These are phyloP conservation scores for Myxozyma geophila DNA, from an alignment of 805 yeast genomes.

Conservation along the genomic window DNA sequence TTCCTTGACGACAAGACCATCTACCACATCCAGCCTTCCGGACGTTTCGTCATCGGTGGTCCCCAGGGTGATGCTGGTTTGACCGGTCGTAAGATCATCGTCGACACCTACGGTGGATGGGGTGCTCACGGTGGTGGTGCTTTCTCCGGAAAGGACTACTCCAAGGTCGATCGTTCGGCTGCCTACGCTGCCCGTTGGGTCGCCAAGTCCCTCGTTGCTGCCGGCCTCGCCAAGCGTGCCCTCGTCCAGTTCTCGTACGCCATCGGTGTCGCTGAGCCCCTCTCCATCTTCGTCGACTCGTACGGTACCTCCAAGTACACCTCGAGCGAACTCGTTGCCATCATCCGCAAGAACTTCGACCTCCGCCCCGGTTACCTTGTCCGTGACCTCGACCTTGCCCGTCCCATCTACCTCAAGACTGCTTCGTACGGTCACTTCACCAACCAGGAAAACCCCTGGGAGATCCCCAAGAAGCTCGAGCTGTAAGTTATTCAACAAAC, in stretches of 20 bases:
- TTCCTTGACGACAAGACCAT: conserved; percentile 92
- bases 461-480: conserved; percentile 71
- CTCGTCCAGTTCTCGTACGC: conserved; percentile 99
- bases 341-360: conserved; percentile 93
- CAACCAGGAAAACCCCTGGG: conserved; percentile 98
- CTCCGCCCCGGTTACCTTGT: conserved; percentile 99
- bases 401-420: conserved; percentile 98
- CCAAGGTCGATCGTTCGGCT: conserved; percentile 99
- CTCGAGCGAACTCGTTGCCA: conserved; percentile 86
- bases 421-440: conserved; percentile 99
- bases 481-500: conserved; percentile 40
- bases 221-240: conserved; percentile 95
- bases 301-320: conserved; percentile 95
- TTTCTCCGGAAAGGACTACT: conserved; percentile 99
- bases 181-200: conserved; percentile 99
- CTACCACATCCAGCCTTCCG: conserved; percentile 99
- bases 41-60: conserved; percentile 99
- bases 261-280: conserved; percentile 99
- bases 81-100: conserved; percentile 99
- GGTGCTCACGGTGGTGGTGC: conserved; percentile 99
- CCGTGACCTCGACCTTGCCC: conserved; percentile 93
- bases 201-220: conserved; percentile 94
- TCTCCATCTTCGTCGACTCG: conserved; percentile 95
- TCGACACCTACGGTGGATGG: conserved; percentile 99
- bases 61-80: conserved; percentile 99